Evolutionary conservation across 2,329 filamentous ascomycete genomes (phyloP).

Genomic region (Alternaria tenuissima): DNA sequence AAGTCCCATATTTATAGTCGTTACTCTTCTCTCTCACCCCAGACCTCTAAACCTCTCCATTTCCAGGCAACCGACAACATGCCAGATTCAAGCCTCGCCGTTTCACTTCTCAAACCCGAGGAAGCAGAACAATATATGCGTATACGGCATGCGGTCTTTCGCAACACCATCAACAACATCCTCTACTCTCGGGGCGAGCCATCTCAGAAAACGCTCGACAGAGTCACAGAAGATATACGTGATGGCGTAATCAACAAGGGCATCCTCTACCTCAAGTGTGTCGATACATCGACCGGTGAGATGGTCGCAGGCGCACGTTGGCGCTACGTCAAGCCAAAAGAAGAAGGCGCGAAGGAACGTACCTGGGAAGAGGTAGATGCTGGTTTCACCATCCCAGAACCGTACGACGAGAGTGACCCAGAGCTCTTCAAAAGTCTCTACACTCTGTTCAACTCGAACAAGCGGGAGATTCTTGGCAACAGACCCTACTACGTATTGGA

Average conservation of each 20-base stretch:
- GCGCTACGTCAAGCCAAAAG: conserved; percentile 32
- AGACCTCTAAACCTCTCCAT: background rate
- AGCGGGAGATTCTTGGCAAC: conserved; percentile 33
- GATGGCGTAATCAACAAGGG: conserved; percentile 36
- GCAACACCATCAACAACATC: conserved; percentile 44
- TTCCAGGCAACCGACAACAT: conserved; percentile 14
- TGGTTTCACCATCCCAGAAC: conserved; percentile 26
- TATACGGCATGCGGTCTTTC: conserved; percentile 45
- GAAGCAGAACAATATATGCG: conserved; percentile 43
- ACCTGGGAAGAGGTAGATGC: conserved; percentile 42
- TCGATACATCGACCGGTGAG: conserved; percentile 34
- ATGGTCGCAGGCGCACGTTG: conserved; percentile 45
- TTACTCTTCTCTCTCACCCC: background rate
- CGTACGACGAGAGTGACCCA: conserved; percentile 42
- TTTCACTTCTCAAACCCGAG: conserved; percentile 38
- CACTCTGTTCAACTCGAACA: conserved; percentile 32
- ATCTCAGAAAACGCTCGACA: conserved; percentile 34
- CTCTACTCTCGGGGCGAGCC: conserved; percentile 42
- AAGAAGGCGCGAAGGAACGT: conserved; percentile 24
- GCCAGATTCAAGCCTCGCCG: conserved; percentile 33
- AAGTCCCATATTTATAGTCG: background rate
- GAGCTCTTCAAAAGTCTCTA: conserved; percentile 32
- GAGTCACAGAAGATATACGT: conserved; percentile 31
- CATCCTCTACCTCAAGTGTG: conserved; percentile 41
- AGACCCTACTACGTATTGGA: conserved; percentile 41